These are phyloP conservation scores for Apophysomyces ossiformis DNA, from an alignment of 371 early-diverging fungal genomes.

Conservation along the genomic window DNA sequence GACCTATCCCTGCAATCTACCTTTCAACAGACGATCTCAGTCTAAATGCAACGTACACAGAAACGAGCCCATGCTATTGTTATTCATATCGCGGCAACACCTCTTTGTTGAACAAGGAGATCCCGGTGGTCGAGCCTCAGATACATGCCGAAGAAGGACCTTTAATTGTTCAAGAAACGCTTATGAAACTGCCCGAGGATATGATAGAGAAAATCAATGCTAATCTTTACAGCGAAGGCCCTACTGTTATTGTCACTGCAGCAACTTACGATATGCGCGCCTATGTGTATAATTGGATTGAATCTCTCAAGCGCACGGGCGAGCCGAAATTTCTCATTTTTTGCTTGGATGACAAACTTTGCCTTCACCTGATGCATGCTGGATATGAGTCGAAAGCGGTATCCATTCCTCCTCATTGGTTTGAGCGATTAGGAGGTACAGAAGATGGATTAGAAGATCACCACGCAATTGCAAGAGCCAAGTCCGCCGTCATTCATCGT, in stretches of 20 bases:
- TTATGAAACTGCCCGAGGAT: neutral
- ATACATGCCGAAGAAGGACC: neutral
- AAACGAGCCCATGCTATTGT: neutral
- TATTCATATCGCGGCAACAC: neutral
- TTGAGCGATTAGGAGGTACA: conserved; percentile 20
- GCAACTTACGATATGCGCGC: conserved; percentile 34
- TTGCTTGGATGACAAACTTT: conserved; percentile 32
- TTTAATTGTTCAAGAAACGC: neutral
- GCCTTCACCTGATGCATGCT: conserved; percentile 22
- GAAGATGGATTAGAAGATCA: conserved; percentile 16
- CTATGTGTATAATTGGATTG: conserved; percentile 37
- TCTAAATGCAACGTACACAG: neutral
- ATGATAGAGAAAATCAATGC: conserved; percentile 24
- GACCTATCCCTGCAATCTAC: neutral
- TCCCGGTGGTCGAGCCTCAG: neutral
- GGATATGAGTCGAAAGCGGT: conserved; percentile 29
- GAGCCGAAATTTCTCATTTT: conserved; percentile 30
- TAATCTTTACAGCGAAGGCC: conserved; percentile 17
- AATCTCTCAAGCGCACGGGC: conserved; percentile 28
- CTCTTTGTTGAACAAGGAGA: neutral
- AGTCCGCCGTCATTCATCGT: conserved; percentile 47
- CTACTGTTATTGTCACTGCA: conserved; percentile 19
- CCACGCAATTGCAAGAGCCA: conserved; percentile 29
- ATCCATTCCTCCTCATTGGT: conserved; percentile 28
- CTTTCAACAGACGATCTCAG: neutral